Conservation (phyloP, 1,284 basidiomycete species). For the Trametes hirsuta region DNA sequence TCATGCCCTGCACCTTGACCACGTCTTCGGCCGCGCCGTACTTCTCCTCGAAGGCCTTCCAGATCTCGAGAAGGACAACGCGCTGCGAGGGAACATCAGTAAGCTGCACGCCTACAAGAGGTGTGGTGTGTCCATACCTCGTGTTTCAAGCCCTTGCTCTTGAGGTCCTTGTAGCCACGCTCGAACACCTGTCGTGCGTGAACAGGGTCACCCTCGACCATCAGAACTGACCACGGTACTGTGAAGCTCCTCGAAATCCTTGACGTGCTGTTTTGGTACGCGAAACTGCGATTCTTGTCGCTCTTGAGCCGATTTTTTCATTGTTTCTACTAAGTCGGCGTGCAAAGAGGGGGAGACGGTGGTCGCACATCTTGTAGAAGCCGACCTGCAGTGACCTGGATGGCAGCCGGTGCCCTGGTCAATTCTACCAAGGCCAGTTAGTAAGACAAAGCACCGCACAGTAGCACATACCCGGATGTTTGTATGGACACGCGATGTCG, state of each 20-base stretch:
- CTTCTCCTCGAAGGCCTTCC: conserved; percentile 89
- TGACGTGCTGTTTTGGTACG: conserved; percentile 92
- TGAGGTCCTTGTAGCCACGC: conserved; percentile 85
- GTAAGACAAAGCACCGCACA: no score
- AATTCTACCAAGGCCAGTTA: no score
- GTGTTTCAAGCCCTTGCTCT: conserved; percentile 78
- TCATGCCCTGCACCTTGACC: conserved; percentile 83
- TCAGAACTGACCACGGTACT: conserved; percentile 81
- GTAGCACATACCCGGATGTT: no score
- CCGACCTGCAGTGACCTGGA: no score
- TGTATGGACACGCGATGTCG: no score
- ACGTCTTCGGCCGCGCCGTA: conserved; percentile 74
- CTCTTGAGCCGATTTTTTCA: conserved; percentile 98
- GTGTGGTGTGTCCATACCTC: conserved; percentile 58
- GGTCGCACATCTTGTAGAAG: no score
- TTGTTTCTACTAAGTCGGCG: no score
- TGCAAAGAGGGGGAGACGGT: no score
- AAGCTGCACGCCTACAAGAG: neutral
- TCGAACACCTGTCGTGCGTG: conserved; percentile 81
- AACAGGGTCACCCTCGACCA: conserved; percentile 51
- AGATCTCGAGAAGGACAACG: conserved; percentile 87
- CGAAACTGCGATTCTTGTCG: conserved; percentile 90
- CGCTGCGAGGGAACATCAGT: conserved; percentile 51
- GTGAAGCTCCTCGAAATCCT: conserved; percentile 96
- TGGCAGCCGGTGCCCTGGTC: no score